These are phyloP conservation scores for Paracoccidioides brasiliensis DNA, from an alignment of 2,329 filamentous ascomycete genomes.

Conservation along the genomic window DNA sequence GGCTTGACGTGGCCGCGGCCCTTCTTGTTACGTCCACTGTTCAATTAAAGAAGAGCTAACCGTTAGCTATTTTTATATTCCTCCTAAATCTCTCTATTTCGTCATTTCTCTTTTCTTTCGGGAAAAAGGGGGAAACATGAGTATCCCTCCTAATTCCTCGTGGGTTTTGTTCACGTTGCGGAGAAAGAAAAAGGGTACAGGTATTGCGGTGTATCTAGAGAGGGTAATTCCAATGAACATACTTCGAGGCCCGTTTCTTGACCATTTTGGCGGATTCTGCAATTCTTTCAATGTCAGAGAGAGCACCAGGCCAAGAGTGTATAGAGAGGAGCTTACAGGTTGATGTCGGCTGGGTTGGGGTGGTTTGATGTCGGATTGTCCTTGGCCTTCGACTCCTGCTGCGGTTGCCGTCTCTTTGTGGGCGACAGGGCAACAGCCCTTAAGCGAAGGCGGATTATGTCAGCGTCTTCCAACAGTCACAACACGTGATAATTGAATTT, in stretches of 20 bases:
- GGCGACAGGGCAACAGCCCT: constrained; percentile 1
- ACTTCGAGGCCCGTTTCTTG: constrained; percentile 66
- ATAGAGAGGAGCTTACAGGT: neutral
- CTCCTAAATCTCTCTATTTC: neutral
- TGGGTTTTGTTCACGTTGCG: no score
- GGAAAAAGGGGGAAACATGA: no score
- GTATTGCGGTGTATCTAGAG: no score
- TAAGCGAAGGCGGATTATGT: neutral
- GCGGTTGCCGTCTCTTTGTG: neutral
- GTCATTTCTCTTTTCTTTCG: neutral
- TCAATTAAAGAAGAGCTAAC: constrained; percentile 1
- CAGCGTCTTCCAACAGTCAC: neutral
- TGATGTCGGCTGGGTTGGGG: constrained; percentile 2
- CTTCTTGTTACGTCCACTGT: constrained; percentile 98
- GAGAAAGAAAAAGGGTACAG: no score
- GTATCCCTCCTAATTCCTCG: no score
- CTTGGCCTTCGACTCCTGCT: neutral
- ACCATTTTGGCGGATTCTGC: constrained; percentile 47
- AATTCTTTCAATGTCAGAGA: constrained; percentile 6
- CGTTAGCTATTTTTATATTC: constrained; percentile 3
- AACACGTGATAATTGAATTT: neutral
- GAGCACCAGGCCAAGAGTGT: neutral
- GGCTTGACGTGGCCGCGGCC: constrained; percentile 99
- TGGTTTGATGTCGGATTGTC: constrained; percentile 1
- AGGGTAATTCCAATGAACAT: constrained; percentile 27